phyloP scores from a whole-genome alignment of 2,329 filamentous ascomycete genomes.

The Raffaelea arxii region DNA sequence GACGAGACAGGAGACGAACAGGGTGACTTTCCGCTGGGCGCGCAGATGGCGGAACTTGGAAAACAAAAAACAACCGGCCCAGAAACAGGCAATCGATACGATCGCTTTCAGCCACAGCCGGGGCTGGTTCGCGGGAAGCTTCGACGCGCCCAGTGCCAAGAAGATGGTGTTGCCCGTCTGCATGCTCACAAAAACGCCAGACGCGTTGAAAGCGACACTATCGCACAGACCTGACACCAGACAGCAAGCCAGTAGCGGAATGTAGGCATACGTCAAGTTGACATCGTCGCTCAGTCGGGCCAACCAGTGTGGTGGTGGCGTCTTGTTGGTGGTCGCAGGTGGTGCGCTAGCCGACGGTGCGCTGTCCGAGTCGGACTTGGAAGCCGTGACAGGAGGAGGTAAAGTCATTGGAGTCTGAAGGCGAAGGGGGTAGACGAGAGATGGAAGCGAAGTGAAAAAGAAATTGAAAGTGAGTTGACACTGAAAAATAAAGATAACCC shows the following conservation, averaged over 20 bases:
- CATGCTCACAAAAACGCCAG: constrained; percentile 77
- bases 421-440: too few relatives aligned
- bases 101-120: constrained; percentile 62
- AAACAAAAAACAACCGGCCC: constrained; percentile 62
- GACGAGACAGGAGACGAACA: constrained; percentile 47
- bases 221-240: constrained; percentile 70
- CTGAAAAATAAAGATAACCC: too few relatives aligned
- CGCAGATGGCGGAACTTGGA: constrained; percentile 56
- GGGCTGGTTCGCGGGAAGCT: constrained; percentile 42
- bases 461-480: too few relatives aligned
- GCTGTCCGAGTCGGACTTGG: too few relatives aligned
- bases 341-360: too few relatives aligned
- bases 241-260: constrained; percentile 63
- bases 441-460: too few relatives aligned
- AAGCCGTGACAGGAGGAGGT: too few relatives aligned
- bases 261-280: constrained; percentile 37
- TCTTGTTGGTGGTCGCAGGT: too few relatives aligned
- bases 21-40: constrained; percentile 53
- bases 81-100: constrained; percentile 62
- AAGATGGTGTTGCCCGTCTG: constrained; percentile 79
- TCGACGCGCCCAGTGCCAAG: constrained; percentile 51
- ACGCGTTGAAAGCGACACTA: constrained; percentile 65
- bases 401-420: too few relatives aligned
- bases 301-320: background rate
- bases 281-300: constrained; percentile 7